phyloP scores from a whole-genome alignment of 257 asterid genomes.

The Solanum rostratum region DNA sequence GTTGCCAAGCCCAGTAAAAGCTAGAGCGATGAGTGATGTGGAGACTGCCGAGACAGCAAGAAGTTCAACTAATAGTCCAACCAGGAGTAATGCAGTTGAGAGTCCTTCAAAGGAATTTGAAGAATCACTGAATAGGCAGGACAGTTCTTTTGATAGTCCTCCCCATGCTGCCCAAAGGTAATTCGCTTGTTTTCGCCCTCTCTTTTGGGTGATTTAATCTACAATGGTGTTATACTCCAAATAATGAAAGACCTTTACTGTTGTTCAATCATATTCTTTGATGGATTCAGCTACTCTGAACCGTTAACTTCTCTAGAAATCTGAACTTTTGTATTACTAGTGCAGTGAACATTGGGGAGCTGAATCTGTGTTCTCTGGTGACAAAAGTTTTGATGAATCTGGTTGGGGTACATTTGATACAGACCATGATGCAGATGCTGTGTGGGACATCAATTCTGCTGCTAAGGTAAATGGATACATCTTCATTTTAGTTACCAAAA shows the following conservation, averaged over 20 bases:
- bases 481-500: background rate
- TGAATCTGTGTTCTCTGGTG: constrained; percentile 20
- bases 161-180: constrained; percentile 74
- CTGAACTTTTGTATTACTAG: background rate
- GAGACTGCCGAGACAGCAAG: constrained; percentile 23
- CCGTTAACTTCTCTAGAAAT: background rate
- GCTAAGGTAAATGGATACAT: constrained; percentile 37
- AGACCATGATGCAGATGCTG: constrained; percentile 52
- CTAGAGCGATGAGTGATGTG: constrained; percentile 27
- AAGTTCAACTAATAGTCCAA: constrained; percentile 73
- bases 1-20: constrained; percentile 22
- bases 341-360: constrained; percentile 53
- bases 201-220: background rate
- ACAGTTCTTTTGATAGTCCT: constrained; percentile 46
- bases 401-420: constrained; percentile 71
- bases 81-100: constrained; percentile 33
- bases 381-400: constrained; percentile 56
- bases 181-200: background rate
- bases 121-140: constrained; percentile 35
- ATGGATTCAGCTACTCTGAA: background rate
- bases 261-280: background rate
- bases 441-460: constrained; percentile 44
- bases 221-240: background rate
- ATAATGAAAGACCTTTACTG: background rate
- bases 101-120: constrained; percentile 52